phyloP scores from a whole-genome alignment of 371 early-diverging fungal species.

The Mortierella sp. region DNA sequence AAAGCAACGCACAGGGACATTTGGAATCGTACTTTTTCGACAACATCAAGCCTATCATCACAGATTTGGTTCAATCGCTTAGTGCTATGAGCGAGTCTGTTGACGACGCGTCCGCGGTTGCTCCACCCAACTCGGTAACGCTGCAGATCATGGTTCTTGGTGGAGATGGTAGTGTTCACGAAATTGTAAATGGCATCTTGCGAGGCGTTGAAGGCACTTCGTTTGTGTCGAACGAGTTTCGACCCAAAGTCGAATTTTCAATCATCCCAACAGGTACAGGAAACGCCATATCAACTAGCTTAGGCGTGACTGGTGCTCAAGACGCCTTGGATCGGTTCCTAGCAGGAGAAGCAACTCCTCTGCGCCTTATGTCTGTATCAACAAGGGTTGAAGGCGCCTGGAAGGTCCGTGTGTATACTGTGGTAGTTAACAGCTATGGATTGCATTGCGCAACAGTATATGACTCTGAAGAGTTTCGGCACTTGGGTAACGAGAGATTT shows the following conservation, averaged over 20 bases:
- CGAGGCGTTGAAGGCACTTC: conserved; percentile 35
- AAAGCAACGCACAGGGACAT: conserved; percentile 36
- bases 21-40: conserved; percentile 35
- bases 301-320: conserved; percentile 31
- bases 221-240: conserved; percentile 39
- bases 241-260: conserved; percentile 41
- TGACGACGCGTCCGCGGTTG: neutral
- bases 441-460: conserved; percentile 55
- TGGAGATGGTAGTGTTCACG: conserved; percentile 52
- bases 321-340: conserved; percentile 45
- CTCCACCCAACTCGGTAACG: conserved; percentile 30
- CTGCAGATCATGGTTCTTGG: conserved; percentile 50
- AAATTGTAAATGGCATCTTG: conserved; percentile 50
- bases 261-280: conserved; percentile 53
- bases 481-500: conserved; percentile 53
- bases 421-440: conserved; percentile 52
- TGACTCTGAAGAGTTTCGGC: conserved; percentile 49
- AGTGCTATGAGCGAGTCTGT: conserved; percentile 8
- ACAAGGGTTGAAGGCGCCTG: conserved; percentile 8
- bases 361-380: conserved; percentile 38
- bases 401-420: conserved; percentile 31
- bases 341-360: conserved; percentile 22
- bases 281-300: conserved; percentile 48
- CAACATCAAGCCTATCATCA: conserved; percentile 49
- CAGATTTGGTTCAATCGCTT: conserved; percentile 47